Evolutionary conservation across 768 basidiomycete genomes (phyloP), one percentile per base, ranked within the genome.

Genomic region (Agaricus subrufescens): DNA sequence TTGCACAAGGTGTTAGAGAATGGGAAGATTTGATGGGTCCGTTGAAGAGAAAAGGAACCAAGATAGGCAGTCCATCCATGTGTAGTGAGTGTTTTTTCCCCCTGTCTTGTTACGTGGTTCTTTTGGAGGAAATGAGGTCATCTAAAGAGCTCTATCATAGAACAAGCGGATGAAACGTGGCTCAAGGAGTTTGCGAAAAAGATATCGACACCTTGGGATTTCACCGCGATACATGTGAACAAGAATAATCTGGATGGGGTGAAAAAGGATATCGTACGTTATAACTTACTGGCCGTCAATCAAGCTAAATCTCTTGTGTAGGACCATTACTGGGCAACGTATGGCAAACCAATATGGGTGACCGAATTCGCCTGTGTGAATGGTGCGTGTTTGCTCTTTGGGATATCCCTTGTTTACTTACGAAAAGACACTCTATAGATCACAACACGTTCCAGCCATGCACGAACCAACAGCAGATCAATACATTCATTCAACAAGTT

Each of bases 311-410:
- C 45, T 4, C 5, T 4, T 39, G 15, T 57, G 6, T 51, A 77
- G 77, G 70, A 73, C 45, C 71, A 79, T 57, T 79, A 79, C 58
- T 67, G 68, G 63, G 62, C 54, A 3, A 50, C 43, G 1, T 79
- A 77, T 60, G 70, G 72, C 59, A 77, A 75, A 63, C 76, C 77
- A 1, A 71, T 79, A 52, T 79, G 76, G 76, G 69, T 79, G 14
- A 74, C 76, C 25, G 77, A 79, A 60, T 76, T 78, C 58, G 76
- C 77, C 50, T 79, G 77, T 55, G 76, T 78, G 31, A 69, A 78
- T 49, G 77, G 77, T 75, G 54, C 19, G 64, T 54, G 31, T 14
- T 31, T 40, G 37, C 1, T 45, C n/a, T 40, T 50, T 23, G n/a
- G 46, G 30, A 25, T 34, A 31, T 38, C 2, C 10, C 37, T 26